Evolutionary conservation across 306 rosid species (phyloP).

Genomic region (Dalbergia cochinchinensis): DNA sequence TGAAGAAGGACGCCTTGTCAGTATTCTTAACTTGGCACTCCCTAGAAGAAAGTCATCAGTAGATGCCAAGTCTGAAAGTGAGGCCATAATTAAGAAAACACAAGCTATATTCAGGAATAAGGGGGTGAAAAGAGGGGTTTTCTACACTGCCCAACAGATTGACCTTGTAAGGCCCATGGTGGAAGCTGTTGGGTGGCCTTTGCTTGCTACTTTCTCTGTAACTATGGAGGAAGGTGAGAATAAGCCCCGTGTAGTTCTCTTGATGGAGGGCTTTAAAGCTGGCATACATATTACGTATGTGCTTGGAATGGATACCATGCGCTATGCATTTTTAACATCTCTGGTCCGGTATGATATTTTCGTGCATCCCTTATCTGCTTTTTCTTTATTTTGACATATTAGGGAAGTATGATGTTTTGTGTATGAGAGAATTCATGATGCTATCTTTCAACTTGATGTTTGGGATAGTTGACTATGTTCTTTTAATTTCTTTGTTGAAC

Average conservation of each 20-base stretch:
- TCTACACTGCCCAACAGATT: slow-evolving; percentile 88
- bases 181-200: slow-evolving; percentile 99
- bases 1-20: slow-evolving; percentile 93
- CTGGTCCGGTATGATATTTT: slow-evolving; percentile 74
- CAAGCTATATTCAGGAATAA: slow-evolving; percentile 89
- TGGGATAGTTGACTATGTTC: slow-evolving; percentile 38
- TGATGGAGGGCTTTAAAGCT: slow-evolving; percentile 99
- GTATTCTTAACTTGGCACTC: slow-evolving; percentile 94
- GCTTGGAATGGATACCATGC: slow-evolving; percentile 99
- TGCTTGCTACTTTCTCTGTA: slow-evolving; percentile 98
- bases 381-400: slow-evolving; percentile 33
- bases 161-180: slow-evolving; percentile 99
- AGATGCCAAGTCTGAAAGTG: slow-evolving; percentile 90
- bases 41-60: slow-evolving; percentile 74
- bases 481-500: slow-evolving; percentile 52
- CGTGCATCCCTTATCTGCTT: slow-evolving; percentile 1
- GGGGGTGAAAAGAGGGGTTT: slow-evolving; percentile 88
- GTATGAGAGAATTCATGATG: slow-evolving; percentile 38
- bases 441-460: slow-evolving; percentile 36
- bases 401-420: slow-evolving; percentile 35
- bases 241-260: slow-evolving; percentile 86
- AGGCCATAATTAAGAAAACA: slow-evolving; percentile 90
- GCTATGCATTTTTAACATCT: slow-evolving; percentile 98
- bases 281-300: slow-evolving; percentile 90
- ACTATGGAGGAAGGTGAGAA: slow-evolving; percentile 99